These are phyloP conservation scores for Thermothelomyces thermophilus DNA, from an alignment of 2,329 filamentous ascomycete species.

Conservation along the genomic window DNA sequence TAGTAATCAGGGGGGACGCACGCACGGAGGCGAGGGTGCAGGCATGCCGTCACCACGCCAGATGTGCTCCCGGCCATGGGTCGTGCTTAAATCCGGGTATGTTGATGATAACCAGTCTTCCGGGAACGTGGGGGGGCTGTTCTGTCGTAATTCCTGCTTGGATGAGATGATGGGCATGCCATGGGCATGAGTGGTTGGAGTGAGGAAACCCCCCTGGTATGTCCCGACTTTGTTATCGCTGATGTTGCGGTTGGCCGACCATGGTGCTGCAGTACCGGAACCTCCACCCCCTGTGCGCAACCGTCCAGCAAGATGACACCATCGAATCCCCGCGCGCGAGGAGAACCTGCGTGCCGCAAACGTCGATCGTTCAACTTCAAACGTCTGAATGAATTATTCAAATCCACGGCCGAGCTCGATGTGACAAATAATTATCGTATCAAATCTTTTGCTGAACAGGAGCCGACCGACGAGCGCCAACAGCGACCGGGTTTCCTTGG, in stretches of 20 bases:
- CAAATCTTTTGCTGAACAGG: too few relatives aligned
- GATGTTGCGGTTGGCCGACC: not conserved
- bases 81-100: constrained; percentile 7
- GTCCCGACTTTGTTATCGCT: not conserved
- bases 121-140: constrained; percentile 9
- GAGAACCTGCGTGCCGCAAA: not conserved
- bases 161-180: constrained; percentile 8
- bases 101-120: not conserved
- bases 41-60: not conserved
- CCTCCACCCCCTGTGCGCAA: not conserved
- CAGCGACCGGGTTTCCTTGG: too few relatives aligned
- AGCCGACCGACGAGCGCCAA: too few relatives aligned
- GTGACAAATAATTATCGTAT: too few relatives aligned
- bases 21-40: not conserved
- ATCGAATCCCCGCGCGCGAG: constrained; percentile 2
- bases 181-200: not conserved
- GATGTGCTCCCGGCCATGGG: not conserved
- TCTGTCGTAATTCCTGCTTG: constrained; percentile 11
- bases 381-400: too few relatives aligned
- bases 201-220: not conserved
- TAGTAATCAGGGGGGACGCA: too few relatives aligned
- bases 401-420: too few relatives aligned
- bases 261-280: not conserved
- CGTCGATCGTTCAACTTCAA: not conserved
- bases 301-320: constrained; percentile 5